These are phyloP conservation scores for Pseudevernia furfuracea DNA, from an alignment of 495 filamentous ascomycete species.

Conservation along the genomic window DNA sequence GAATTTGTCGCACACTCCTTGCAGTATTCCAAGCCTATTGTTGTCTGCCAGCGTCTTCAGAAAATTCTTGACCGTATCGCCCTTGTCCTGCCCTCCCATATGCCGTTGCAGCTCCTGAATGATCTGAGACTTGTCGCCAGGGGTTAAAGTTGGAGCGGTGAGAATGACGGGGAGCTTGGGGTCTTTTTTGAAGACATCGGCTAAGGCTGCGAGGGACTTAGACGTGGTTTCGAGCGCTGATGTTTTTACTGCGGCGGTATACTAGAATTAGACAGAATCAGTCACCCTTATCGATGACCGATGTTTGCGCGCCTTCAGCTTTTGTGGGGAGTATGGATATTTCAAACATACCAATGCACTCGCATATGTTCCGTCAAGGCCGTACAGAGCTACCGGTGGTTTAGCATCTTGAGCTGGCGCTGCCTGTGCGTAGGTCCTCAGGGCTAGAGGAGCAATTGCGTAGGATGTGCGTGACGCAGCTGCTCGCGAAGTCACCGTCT, in stretches of 20 bases:
- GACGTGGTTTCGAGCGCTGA: conserved; percentile 73
- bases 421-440: conserved; percentile 70
- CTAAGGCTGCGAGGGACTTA: conserved; percentile 63
- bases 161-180: conserved; percentile 69
- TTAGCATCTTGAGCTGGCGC: conserved; percentile 55
- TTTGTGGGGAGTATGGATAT: not conserved
- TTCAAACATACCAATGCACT: conserved; percentile 76
- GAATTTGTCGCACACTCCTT: conserved; percentile 83
- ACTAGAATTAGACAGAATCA: conserved; percentile 55
- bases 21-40: conserved; percentile 80
- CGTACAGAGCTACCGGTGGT: conserved; percentile 85
- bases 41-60: conserved; percentile 83
- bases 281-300: not conserved
- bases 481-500: conserved; percentile 11
- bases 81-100: conserved; percentile 58
- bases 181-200: conserved; percentile 68
- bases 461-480: conserved; percentile 30
- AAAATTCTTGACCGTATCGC: conserved; percentile 88
- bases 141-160: conserved; percentile 66
- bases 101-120: conserved; percentile 76
- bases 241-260: conserved; percentile 87
- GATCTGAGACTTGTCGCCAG: conserved; percentile 73
- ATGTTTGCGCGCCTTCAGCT: not conserved
- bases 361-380: conserved; percentile 96
- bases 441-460: conserved; percentile 39